These are phyloP conservation scores for Aureobasidium sp. DNA, from an alignment of 2,329 filamentous ascomycete genomes.

Conservation along the genomic window DNA sequence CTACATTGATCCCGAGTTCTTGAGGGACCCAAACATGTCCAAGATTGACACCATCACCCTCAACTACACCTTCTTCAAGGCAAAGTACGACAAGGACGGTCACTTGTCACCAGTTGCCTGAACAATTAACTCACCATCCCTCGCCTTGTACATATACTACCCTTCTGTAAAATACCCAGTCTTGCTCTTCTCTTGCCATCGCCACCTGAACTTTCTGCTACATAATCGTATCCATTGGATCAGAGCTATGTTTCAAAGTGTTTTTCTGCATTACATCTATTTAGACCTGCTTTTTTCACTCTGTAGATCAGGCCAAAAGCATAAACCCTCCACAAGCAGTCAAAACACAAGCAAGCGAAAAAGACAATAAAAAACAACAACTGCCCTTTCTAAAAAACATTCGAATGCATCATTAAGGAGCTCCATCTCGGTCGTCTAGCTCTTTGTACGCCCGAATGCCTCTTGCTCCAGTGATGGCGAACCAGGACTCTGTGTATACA, in stretches of 20 bases:
- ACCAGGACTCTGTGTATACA: not conserved
- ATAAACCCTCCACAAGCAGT: not conserved
- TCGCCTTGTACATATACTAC: slow-evolving; percentile 6
- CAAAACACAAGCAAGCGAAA: not conserved
- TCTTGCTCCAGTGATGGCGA: not conserved
- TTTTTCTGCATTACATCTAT: not conserved
- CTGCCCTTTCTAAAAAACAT: not conserved
- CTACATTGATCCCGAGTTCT: slow-evolving; percentile 93
- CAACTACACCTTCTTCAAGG: slow-evolving; percentile 97
- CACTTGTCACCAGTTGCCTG: slow-evolving; percentile 51
- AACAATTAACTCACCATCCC: not conserved
- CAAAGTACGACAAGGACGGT: slow-evolving; percentile 75
- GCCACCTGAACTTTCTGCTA: not conserved
- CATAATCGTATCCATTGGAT: no score
- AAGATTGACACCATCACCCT: slow-evolving; percentile 91
- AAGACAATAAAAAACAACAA: not conserved
- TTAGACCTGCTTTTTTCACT: not conserved
- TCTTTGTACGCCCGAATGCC: not conserved
- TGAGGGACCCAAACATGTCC: slow-evolving; percentile 86
- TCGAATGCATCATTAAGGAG: not conserved
- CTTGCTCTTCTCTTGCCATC: not conserved
- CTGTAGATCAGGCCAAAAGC: slow-evolving; percentile 3
- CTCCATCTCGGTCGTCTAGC: not conserved
- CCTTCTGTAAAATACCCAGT: not conserved
- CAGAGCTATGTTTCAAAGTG: not conserved